Percentiles rank a stretch among this genome's conserved stretches.
Evolutionary conservation across 306 rosid species (phyloP).

Genomic region (Aeschynomene evenia): DNA sequence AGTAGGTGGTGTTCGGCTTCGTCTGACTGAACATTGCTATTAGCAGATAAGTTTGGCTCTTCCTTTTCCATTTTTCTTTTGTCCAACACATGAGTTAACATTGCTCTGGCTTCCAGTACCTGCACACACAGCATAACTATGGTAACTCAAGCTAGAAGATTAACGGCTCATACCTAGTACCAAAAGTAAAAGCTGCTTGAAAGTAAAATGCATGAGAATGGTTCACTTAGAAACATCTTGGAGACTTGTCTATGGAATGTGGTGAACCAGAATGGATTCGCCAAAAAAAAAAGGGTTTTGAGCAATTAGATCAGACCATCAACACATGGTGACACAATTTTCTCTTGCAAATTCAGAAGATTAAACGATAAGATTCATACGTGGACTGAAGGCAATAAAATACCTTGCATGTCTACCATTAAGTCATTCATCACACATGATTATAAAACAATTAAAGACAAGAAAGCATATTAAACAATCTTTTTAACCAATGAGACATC

Average conservation of each 20-base stretch:
- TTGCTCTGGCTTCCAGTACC: slow-evolving; percentile 78
- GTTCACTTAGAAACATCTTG: not conserved
- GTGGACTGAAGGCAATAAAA: not conserved
- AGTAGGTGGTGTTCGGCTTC: slow-evolving; percentile 68
- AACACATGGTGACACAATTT: not conserved
- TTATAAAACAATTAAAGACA: not conserved
- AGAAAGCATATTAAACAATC: not conserved
- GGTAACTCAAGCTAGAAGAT: slow-evolving; percentile 1
- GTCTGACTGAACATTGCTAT: slow-evolving; percentile 24
- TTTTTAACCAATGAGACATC: not conserved
- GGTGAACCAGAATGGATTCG: not conserved
- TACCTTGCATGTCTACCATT: not conserved
- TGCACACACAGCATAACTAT: slow-evolving; percentile 33
- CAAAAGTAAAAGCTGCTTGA: not conserved
- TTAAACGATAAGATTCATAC: slow-evolving; percentile 5
- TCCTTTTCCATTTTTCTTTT: slow-evolving; percentile 42
- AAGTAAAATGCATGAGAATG: not conserved
- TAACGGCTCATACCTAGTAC: not conserved
- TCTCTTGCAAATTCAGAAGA: not conserved
- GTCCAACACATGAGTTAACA: slow-evolving; percentile 59
- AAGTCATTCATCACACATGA: not conserved
- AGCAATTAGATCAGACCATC: not conserved
- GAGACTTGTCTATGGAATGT: not conserved
- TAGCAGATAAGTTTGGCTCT: slow-evolving; percentile 44
- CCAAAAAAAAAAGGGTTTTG: not conserved